A percentile compares a stretch with the other conserved stretches of the same genome.
Conservation (phyloP, 768 basidiomycete genomes). For the Mycena chlorophos region DNA sequence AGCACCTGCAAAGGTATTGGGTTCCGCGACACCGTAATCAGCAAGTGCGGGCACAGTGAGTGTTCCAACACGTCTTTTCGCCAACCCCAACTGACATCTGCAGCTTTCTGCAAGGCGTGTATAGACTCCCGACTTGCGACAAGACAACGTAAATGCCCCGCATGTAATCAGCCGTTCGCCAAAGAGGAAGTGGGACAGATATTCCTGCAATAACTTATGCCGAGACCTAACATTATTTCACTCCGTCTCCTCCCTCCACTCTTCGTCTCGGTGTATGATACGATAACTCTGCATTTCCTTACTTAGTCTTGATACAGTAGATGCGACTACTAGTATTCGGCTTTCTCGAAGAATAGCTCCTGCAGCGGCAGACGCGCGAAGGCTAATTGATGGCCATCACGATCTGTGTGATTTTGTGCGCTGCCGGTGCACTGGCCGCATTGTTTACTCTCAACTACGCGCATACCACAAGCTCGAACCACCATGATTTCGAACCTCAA, state of each 20-base stretch:
- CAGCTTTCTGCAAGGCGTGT: constrained; percentile 84
- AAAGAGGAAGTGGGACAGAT: constrained; percentile 70
- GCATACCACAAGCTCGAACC: no score
- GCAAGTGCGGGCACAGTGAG: constrained; percentile 91
- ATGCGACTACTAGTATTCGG: neutral
- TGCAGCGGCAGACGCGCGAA: no score
- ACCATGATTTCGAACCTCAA: no score
- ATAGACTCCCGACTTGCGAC: constrained; percentile 86
- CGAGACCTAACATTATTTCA: constrained; percentile 17
- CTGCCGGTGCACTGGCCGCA: no score
- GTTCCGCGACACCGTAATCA: constrained; percentile 78
- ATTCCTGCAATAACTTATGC: constrained; percentile 43
- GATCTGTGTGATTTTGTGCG: no score
- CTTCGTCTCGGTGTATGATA: neutral
- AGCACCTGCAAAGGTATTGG: constrained; percentile 74
- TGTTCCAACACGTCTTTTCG: constrained; percentile 21
- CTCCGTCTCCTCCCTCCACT: neutral
- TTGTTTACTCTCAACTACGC: no score
- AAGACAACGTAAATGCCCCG: constrained; percentile 92
- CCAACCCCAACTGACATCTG: neutral
- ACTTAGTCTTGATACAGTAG: constrained; percentile 17
- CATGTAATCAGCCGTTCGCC: constrained; percentile 80
- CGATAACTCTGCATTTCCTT: constrained; percentile 7
- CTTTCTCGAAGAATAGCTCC: no score
- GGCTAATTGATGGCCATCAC: no score